A percentile compares a stretch with the other conserved stretches of the same genome.
These are phyloP conservation scores for Oryza punctata DNA, from an alignment of 176 grass and related monocot genomes.

Conservation along the genomic window DNA sequence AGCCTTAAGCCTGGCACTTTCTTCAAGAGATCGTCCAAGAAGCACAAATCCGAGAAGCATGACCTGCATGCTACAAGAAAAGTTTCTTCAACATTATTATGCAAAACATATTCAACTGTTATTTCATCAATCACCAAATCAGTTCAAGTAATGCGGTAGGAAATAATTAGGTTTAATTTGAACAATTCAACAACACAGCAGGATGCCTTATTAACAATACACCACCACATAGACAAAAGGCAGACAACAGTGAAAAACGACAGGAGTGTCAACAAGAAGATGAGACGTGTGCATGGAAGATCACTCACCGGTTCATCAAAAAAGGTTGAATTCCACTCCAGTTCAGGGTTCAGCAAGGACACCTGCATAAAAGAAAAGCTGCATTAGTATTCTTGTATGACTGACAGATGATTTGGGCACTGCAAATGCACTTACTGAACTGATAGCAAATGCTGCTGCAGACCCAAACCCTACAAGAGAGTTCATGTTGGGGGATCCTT, in stretches of 20 bases:
- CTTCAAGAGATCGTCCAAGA: conserved; percentile 98
- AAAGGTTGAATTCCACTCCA: conserved; percentile 92
- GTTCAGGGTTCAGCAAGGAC: conserved; percentile 81
- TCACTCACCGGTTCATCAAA: conserved; percentile 96
- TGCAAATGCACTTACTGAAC: conserved; percentile 70
- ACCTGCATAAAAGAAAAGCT: conserved; percentile 57
- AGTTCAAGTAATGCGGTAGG: background rate
- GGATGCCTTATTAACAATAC: background rate
- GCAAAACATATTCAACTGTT: conserved; percentile 16
- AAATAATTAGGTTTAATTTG: background rate
- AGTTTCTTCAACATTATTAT: conserved; percentile 48
- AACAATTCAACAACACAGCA: background rate
- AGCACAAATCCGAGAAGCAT: conserved; percentile 99
- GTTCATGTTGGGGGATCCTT: conserved; percentile 97
- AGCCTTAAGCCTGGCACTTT: conserved; percentile 91
- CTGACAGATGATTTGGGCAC: conserved; percentile 21
- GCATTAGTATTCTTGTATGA: conserved; percentile 26
- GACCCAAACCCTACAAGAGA: conserved; percentile 97
- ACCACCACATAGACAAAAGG: background rate
- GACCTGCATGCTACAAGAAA: conserved; percentile 93
- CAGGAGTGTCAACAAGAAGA: background rate
- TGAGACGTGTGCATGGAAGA: conserved; percentile 12
- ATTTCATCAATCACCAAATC: conserved; percentile 12
- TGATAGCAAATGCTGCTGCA: conserved; percentile 86
- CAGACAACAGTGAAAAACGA: conserved; percentile 14